Conservation (phyloP, 495 filamentous ascomycete genomes). For the Penicillium manginii region DNA sequence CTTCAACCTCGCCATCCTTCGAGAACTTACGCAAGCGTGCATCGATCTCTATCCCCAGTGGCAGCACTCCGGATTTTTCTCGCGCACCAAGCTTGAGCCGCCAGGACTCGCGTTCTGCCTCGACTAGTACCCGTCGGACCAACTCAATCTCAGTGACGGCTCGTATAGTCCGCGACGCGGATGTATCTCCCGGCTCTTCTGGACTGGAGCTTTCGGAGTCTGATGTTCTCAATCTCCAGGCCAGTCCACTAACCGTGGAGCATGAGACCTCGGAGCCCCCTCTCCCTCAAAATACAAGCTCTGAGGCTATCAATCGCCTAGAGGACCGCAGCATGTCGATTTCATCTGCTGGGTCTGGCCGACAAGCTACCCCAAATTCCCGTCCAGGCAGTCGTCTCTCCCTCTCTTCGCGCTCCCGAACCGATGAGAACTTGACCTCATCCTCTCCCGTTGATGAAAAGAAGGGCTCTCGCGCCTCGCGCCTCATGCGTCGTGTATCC, state of each 20-base stretch:
- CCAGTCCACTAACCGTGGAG: conserved; percentile 73
- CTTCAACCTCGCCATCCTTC: conserved; percentile 43
- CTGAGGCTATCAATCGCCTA: conserved; percentile 20
- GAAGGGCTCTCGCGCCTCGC: conserved; percentile 68
- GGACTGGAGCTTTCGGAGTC: conserved; percentile 50
- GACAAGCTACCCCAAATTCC: conserved; percentile 24
- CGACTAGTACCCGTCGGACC: conserved; percentile 39
- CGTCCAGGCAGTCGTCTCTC: conserved; percentile 45
- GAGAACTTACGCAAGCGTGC: conserved; percentile 49
- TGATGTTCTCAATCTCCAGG: conserved; percentile 63
- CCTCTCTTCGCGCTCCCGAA: conserved; percentile 41
- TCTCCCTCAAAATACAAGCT: conserved; percentile 10
- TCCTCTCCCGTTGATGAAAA: conserved; percentile 62
- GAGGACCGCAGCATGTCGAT: conserved; percentile 42
- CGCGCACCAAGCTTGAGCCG: conserved; percentile 38
- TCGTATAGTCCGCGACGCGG: conserved; percentile 69
- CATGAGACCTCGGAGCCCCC: conserved; percentile 53
- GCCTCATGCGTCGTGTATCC: conserved; percentile 81
- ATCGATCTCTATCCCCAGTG: conserved; percentile 35
- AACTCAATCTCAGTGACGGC: conserved; percentile 79
- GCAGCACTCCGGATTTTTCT: conserved; percentile 26
- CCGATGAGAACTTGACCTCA: conserved; percentile 38
- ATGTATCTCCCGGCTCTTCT: conserved; percentile 28
- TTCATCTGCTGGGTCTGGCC: conserved; percentile 38
- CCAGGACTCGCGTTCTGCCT: conserved; percentile 32